Base-by-base conservation (phyloP, 345 rosid genomes). In the Acer campestre region DNA sequence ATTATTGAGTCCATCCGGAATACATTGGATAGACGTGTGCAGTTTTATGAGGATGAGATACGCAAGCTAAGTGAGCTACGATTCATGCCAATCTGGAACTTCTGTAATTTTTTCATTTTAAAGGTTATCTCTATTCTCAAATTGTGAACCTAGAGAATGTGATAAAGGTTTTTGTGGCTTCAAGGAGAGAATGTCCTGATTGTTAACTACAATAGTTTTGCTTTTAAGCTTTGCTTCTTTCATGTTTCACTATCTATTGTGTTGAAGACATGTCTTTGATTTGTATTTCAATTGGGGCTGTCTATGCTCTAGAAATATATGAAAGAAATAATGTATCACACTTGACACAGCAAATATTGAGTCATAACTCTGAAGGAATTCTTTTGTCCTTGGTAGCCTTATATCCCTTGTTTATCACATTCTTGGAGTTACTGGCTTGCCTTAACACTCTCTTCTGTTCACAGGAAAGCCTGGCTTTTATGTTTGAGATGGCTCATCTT, bases 401-500 rank as follows among this genome's bases (percentile, higher is more conserved):
- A 70, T 65, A n/a, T 12, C 46, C 55, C 66, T 18, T 12, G 74
- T 75, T 22, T 71, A 20, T 79, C 71, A 63, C 79, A 73, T 77
- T 71, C 51, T 81, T 46, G 51, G 31, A 18, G 72, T 79, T 62
- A 58, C 76, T 78, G 42, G 29, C 51, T 31, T 40, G 48, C 31
- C 61, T 74, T 68, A 71, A 73, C 68, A 58, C 78, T 76, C 53
- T 69, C 40, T 82, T 73, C 49, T 72, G 42, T 74, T 76, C 72
- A 77, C 91, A 96, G 99, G 99, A 94, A 88, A 96, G 98, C 88
- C 85, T 96, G 89, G 99, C 99, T 75, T 96, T 96, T 85, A 92
- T 94, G 88, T 92, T 96, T 87, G 99, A 96, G 86, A 92, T 96
- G 95, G 93, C 98, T 79, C 89, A 92, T 80, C 95, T 96, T 83